Evolutionary conservation across 495 filamentous ascomycete species (phyloP).

Genomic region (Letharia columbiana): DNA sequence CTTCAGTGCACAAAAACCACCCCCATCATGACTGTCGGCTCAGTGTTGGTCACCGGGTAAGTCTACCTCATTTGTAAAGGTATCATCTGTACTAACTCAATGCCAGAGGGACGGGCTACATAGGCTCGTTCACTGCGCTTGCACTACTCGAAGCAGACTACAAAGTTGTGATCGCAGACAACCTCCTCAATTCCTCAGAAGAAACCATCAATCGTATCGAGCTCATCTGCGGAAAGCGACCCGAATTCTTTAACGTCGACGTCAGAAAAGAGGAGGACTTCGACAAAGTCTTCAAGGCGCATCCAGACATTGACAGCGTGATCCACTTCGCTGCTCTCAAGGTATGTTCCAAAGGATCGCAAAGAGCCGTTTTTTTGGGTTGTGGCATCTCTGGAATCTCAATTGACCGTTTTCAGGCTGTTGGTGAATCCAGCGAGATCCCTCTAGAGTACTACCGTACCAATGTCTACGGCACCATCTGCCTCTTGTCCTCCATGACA

Average conservation of each 20-base stretch:
- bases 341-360: conserved; percentile 42
- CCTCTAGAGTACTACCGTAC: conserved; percentile 96
- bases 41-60: conserved; percentile 87
- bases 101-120: conserved; percentile 89
- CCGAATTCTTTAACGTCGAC: conserved; percentile 77
- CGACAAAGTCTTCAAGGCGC: conserved; percentile 78
- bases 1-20: not conserved
- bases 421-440: conserved; percentile 91
- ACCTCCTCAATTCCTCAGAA: conserved; percentile 86
- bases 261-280: conserved; percentile 75
- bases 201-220: conserved; percentile 89
- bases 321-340: conserved; percentile 98
- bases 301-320: conserved; percentile 91
- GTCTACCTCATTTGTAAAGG: conserved; percentile 25
- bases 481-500: conserved; percentile 79
- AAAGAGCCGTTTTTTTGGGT: not conserved
- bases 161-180: conserved; percentile 93
- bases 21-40: conserved; percentile 65
- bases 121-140: conserved; percentile 92
- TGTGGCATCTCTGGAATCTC: not conserved
- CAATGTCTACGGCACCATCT: conserved; percentile 90
- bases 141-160: conserved; percentile 89
- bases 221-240: conserved; percentile 81
- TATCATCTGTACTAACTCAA: conserved; percentile 12
- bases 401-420: conserved; percentile 50